Evolutionary conservation across 371 early-diverging fungal species (phyloP), one percentile per base, ranked within the genome.

Genomic region (Phascolomyces articulosus): DNA sequence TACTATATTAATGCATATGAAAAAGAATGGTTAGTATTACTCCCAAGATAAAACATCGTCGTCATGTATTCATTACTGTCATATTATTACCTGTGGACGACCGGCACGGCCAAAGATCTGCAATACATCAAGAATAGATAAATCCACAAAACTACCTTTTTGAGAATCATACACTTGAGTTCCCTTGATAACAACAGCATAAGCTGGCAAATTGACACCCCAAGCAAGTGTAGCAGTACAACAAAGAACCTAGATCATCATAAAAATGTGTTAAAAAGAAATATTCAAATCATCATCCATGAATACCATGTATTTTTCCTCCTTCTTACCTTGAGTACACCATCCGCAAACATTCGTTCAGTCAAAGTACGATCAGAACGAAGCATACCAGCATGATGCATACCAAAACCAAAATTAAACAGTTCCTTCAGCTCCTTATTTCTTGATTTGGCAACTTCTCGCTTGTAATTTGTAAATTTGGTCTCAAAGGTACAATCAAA

Each of bases 31-130:
- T n/a, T n/a, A n/a, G n/a, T n/a, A n/a, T n/a, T n/a, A n/a, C n/a
- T n/a, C n/a, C n/a, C n/a, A n/a, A n/a, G n/a, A n/a, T n/a, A n/a
- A n/a, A n/a, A n/a, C n/a, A n/a, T n/a, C n/a, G n/a, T n/a, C n/a
- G n/a, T n/a, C n/a, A n/a, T n/a, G n/a, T n/a, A n/a, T n/a, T n/a
- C n/a, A n/a, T n/a, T n/a, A n/a, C n/a, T n/a, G n/a, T n/a, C n/a
- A n/a, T n/a, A n/a, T n/a, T n/a, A n/a, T n/a, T 70, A 75, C 80
- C 68, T 93, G 94, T 40, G 97, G 96, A 64, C 98, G 92, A 66
- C 99, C 99, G 34, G 99, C 99, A 74, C 99, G 94, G 67, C 99
- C 99, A 80, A 99, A 98, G 63, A 99, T 99, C 78, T 99, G 99
- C 62, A 98, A 82, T 2, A 98, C 98, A 78, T 98, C 98, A 53